These are phyloP conservation scores for Trifolium repens DNA, from an alignment of 306 rosid species.

Conservation along the genomic window DNA sequence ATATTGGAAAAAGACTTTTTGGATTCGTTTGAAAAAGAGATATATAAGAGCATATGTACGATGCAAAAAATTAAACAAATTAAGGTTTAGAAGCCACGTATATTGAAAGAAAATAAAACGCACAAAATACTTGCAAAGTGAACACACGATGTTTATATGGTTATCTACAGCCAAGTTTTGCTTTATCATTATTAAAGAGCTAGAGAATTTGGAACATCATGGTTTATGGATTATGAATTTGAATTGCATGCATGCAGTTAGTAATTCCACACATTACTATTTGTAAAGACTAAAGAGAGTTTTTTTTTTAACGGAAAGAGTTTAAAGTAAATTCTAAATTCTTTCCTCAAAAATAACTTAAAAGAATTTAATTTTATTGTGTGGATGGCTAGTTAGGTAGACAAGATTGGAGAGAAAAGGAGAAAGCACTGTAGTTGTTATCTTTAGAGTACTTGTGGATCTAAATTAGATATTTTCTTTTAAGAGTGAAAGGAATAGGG, in stretches of 20 bases:
- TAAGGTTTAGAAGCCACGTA: constrained; percentile 5
- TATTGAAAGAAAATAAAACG: constrained; percentile 33
- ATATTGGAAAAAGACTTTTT: constrained; percentile 38
- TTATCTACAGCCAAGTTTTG: constrained; percentile 28
- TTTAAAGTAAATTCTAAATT: neutral
- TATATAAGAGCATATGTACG: constrained; percentile 1
- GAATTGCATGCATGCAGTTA: too few relatives aligned
- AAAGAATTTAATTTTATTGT: neutral
- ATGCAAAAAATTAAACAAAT: constrained; percentile 24
- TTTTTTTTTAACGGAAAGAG: too few relatives aligned
- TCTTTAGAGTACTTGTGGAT: constrained; percentile 36
- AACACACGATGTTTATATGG: constrained; percentile 14
- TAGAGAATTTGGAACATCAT: neutral
- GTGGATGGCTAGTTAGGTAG: neutral
- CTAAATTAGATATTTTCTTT: constrained; percentile 18
- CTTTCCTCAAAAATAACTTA: neutral
- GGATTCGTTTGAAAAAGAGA: constrained; percentile 35
- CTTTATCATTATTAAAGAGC: constrained; percentile 27
- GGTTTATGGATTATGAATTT: neutral
- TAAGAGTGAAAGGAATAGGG: neutral
- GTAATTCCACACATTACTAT: too few relatives aligned
- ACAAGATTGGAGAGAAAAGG: constrained; percentile 20
- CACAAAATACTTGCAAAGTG: neutral
- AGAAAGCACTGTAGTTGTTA: constrained; percentile 28
- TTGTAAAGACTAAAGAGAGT: too few relatives aligned